Evolutionary conservation across 306 rosid species (phyloP), one percentile per base, ranked within the genome.

Genomic region (Gastrolobium villosum): DNA sequence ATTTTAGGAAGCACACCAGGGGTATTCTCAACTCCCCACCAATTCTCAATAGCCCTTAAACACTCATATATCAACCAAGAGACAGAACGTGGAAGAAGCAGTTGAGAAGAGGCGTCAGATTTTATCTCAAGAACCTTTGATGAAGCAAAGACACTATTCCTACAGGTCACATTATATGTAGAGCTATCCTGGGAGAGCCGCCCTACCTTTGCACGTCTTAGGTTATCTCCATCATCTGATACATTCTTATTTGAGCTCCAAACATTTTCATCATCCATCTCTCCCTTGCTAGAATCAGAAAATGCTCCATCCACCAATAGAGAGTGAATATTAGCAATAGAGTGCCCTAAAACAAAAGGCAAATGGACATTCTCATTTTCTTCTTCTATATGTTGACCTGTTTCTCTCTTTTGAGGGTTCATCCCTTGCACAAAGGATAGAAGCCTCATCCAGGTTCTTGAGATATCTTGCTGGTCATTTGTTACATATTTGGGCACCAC

Each of bases 391-490:
- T 69, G 98, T 70, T 87, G 85, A 70, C 92, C 96, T 3, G 89
- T 86, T 83, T 93, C 99, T 88, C 99, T 85, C 90, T 88, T 96
- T 65, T 88, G 98, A 64, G 97, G 94, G 75, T 83, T 90, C 98
- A 96, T 89, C 77, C 97, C 99, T 86, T 96, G 99, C 77, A 91
- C 96, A 84, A 81, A 90, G 79, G 93, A 81, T 75, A 93, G 78
- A 65, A 96, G 96, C 74, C 84, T 85, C 94, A 90, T 85, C 97
- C 99, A 96, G 63, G 96, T 91, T 84, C 87, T 88, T 34, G 86
- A 88, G 67, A 96, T 84, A 84, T 93, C 91, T 82, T 86, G 90
- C 81, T 88, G 96, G 82, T 90, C 89, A 85, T 82, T 80, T 76
- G 90, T 93, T 72, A 90, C 88, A 70, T 85, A 91, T 84, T 82